Evolutionary conservation across 305 asterid genomes (phyloP).

Genomic region (Fraxinus floribunda): DNA sequence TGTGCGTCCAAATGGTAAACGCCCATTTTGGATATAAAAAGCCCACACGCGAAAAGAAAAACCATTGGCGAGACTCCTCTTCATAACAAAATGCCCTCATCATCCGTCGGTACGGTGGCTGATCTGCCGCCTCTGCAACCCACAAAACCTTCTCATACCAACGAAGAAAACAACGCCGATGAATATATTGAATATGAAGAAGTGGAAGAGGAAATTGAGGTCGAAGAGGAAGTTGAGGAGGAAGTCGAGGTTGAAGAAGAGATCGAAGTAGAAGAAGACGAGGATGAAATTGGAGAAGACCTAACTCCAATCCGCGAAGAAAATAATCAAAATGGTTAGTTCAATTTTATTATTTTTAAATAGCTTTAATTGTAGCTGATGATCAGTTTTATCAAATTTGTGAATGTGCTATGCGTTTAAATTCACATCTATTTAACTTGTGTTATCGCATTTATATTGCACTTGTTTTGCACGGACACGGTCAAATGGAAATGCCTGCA

Average conservation of each 20-base stretch:
- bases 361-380: not conserved
- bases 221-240: constrained; percentile 50
- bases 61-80: not conserved
- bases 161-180: constrained; percentile 24
- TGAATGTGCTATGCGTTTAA: not conserved
- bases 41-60: not conserved
- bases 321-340: constrained; percentile 44
- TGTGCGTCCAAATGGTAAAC: not conserved
- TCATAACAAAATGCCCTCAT: not conserved
- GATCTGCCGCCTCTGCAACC: constrained; percentile 20
- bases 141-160: constrained; percentile 19
- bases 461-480: constrained; percentile 1
- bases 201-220: constrained; percentile 53
- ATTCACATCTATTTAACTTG: not conserved
- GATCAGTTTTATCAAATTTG: not conserved
- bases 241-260: constrained; percentile 57
- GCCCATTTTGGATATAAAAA: not conserved
- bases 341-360: constrained; percentile 7
- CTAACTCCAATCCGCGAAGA: constrained; percentile 30
- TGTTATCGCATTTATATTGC: not conserved
- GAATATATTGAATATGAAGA: constrained; percentile 45
- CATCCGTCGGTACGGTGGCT: constrained; percentile 23
- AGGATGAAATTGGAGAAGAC: constrained; percentile 34
- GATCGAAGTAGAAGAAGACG: constrained; percentile 30
- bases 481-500: constrained; percentile 27